Base-by-base conservation (phyloP, 495 filamentous ascomycete species). In the Penicillium odoratum region DNA sequence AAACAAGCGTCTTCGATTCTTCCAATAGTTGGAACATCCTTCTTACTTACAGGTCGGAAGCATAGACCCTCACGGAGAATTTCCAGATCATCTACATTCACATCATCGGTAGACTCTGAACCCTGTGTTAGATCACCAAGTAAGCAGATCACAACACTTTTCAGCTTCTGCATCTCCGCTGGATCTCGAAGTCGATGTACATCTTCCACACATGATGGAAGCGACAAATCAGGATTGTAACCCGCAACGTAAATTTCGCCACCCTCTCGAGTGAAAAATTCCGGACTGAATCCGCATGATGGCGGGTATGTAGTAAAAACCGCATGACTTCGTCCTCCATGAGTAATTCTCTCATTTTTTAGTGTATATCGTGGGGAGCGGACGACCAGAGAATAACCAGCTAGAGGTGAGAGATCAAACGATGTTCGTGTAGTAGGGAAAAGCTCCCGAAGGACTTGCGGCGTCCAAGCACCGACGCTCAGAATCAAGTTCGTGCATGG, bases 211-310 rank as follows among this genome's bases (percentile, higher is more conserved):
- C 80, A 57, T 5, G 70, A 66, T 1, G 88, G 88, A 10, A 93
- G 72, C 0, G 80, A 77, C 9, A 90, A 74, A 0, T 76, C 64
- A 9, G 73, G 81, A 66, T 94, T 94, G 18, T 92, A 64, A 0
- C 90, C 90, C 0, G 87, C 88, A 57, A 94, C 72, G 64, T 91
- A 92, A 13, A 93, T 84, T 49, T 91, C 81, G 0, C 81, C 83
- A 3, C 83, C 81, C 11, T 74, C 62, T 6, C 90, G 78, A 4
- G 83, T 84, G 69, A 91, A 92, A 7, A 91, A 74, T 72, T 94
- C 90, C 0, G 90, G 90, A 9, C 82, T 83, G 70, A 86, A 91
- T 0, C 78, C 83, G 28, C 71, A 72, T 5, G 63, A 60, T 6
- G 58, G 45, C 18, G 69, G 70, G 59, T 75, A 75, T 4, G 83